Evolutionary conservation across 345 rosid species (phyloP).

Genomic region (Citrus glauca): DNA sequence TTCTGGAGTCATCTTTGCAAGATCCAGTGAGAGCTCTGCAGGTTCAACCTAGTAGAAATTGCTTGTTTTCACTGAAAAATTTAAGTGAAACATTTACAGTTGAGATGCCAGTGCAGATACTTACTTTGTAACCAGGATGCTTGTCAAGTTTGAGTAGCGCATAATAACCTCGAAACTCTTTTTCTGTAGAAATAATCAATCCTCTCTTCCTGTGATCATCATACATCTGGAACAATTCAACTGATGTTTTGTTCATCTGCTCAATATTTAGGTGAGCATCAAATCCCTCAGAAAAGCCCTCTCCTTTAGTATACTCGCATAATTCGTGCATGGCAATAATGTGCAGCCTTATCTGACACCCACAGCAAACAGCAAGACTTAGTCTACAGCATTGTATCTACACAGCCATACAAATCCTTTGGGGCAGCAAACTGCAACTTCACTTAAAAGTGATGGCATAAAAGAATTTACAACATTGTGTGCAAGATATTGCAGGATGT

Average conservation of each 20-base stretch:
- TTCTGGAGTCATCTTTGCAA: conserved; percentile 97
- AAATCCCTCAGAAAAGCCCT: conserved; percentile 96
- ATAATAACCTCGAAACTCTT: conserved; percentile 95
- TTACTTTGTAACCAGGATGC: conserved; percentile 98
- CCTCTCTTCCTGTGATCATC: conserved; percentile 97
- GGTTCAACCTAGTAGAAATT: conserved; percentile 81
- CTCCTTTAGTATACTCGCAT: conserved; percentile 92
- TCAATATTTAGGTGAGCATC: conserved; percentile 98
- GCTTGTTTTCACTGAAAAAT: conserved; percentile 15
- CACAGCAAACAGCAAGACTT: conserved; percentile 21
- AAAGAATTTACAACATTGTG: neutral
- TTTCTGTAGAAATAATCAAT: conserved; percentile 62
- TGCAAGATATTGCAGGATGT: neutral
- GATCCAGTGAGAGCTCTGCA: conserved; percentile 92
- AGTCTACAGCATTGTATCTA: conserved; percentile 6
- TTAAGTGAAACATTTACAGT: conserved; percentile 14
- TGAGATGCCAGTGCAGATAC: conserved; percentile 22
- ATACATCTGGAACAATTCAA: conserved; percentile 93
- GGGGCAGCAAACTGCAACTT: neutral
- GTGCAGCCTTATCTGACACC: conserved; percentile 89
- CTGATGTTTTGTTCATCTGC: conserved; percentile 99
- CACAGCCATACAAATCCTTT: neutral
- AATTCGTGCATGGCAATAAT: conserved; percentile 93
- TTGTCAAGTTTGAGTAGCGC: conserved; percentile 98
- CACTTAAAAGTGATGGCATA: neutral